Percentiles rank a stretch among this genome's conserved stretches.
phyloP scores from a whole-genome alignment of 768 basidiomycete species.

The Macrolepiota albuminosa region DNA sequence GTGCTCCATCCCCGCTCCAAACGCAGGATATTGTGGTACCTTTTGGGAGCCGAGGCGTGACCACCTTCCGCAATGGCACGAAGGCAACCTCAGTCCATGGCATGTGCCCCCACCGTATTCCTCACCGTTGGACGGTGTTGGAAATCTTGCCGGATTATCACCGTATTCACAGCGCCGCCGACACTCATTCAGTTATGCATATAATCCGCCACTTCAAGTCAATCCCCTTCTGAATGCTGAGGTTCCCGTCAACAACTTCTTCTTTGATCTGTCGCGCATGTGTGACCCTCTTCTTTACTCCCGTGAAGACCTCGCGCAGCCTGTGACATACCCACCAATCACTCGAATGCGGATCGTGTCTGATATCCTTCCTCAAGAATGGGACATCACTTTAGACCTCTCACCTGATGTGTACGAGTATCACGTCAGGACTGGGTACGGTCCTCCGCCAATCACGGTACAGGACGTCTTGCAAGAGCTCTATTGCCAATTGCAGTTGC shows the following conservation, averaged over 20 bases:
- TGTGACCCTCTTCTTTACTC: conserved; percentile 41
- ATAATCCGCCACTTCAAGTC: conserved; percentile 22
- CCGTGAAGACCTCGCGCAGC: conserved; percentile 39
- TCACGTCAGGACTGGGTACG: conserved; percentile 18
- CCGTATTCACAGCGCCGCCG: neutral
- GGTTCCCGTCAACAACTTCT: conserved; percentile 35
- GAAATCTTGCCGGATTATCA: neutral
- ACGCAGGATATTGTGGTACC: neutral
- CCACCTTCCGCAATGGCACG: conserved; percentile 9
- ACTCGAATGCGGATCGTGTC: conserved; percentile 52
- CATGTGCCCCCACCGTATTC: neutral
- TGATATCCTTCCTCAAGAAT: conserved; percentile 46
- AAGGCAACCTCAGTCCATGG: neutral
- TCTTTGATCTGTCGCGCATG: conserved; percentile 50
- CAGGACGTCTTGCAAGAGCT: conserved; percentile 54
- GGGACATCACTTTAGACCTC: conserved; percentile 57
- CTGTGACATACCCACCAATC: conserved; percentile 53
- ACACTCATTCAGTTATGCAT: conserved; percentile 10
- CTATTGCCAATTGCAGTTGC: conserved; percentile 40
- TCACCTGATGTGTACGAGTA: conserved; percentile 26
- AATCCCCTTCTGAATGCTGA: conserved; percentile 56
- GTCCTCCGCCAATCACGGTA: conserved; percentile 43
- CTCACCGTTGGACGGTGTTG: neutral
- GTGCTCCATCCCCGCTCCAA: conserved; percentile 2
- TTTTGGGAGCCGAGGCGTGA: conserved; percentile 1